A percentile compares a stretch with the other conserved stretches of the same genome.
Evolutionary conservation across 2,329 filamentous ascomycete genomes (phyloP).

Genomic region (Sporothrix luriei): DNA sequence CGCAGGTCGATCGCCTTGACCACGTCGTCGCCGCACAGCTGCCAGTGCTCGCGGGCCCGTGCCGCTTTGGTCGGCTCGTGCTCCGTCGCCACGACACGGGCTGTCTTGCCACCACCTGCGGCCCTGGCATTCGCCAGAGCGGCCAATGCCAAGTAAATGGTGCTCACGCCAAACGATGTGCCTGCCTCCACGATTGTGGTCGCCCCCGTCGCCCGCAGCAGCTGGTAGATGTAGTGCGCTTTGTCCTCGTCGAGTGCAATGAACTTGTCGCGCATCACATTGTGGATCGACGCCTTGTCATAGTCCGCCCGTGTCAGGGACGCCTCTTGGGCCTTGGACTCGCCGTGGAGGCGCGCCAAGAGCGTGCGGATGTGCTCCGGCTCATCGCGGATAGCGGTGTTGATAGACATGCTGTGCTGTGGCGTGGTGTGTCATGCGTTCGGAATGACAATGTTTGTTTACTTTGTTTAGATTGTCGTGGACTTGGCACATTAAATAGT

Average conservation of each 20-base stretch:
- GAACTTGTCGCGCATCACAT: conserved; percentile 57
- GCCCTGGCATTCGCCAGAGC: conserved; percentile 50
- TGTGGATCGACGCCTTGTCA: conserved; percentile 14
- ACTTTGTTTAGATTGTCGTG: no score
- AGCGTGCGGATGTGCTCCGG: conserved; percentile 28
- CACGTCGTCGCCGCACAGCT: conserved; percentile 52
- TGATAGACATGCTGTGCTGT: not conserved
- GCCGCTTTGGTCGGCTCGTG: conserved; percentile 58
- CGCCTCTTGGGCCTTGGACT: conserved; percentile 32
- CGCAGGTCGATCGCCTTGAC: conserved; percentile 57
- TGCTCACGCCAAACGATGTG: conserved; percentile 64
- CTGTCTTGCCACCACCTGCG: conserved; percentile 30
- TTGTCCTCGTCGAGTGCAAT: conserved; percentile 63
- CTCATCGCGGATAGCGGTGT: conserved; percentile 22
- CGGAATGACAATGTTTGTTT: no score
- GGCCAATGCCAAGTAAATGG: conserved; percentile 63
- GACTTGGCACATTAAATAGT: no score
- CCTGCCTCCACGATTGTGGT: conserved; percentile 61
- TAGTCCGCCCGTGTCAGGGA: not conserved
- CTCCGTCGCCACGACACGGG: conserved; percentile 61
- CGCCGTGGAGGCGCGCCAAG: conserved; percentile 33
- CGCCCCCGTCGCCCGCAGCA: conserved; percentile 53
- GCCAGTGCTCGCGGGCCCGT: conserved; percentile 58
- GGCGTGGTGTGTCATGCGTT: not conserved
- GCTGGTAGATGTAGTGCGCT: conserved; percentile 58